A percentile compares a stretch with the other conserved stretches of the same genome.
phyloP scores from a whole-genome alignment of 352 stramenopile species.

The Pythium aristosporum region DNA sequence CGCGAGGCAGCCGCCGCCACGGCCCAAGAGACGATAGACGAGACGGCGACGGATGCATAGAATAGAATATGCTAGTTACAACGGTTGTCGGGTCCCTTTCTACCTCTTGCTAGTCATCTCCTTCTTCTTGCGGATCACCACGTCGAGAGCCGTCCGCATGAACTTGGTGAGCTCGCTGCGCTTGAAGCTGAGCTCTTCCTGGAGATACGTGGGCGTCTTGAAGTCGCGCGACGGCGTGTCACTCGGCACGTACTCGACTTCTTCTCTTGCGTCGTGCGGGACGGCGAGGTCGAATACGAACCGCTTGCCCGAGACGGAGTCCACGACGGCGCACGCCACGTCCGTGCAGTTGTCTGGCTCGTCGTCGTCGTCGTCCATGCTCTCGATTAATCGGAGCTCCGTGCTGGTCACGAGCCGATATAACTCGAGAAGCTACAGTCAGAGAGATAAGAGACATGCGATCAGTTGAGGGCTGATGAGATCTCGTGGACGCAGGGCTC shows the following conservation, averaged over 20 bases:
- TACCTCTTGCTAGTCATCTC: slow-evolving; percentile 21
- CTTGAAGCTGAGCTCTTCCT: slow-evolving; percentile 84
- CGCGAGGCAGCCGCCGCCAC: slow-evolving; percentile 24
- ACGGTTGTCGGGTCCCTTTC: not conserved
- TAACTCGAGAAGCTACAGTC: slow-evolving; percentile 61
- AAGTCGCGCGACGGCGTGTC: slow-evolving; percentile 52
- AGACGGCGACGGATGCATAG: slow-evolving; percentile 2
- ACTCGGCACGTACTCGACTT: slow-evolving; percentile 81
- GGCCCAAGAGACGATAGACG: not conserved
- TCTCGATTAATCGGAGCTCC: slow-evolving; percentile 73
- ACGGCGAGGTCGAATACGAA: slow-evolving; percentile 82
- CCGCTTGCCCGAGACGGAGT: slow-evolving; percentile 61
- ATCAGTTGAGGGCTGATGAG: not conserved
- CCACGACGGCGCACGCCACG: slow-evolving; percentile 61
- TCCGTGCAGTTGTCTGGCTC: slow-evolving; percentile 56
- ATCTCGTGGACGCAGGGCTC: not conserved
- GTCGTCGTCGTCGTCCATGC: slow-evolving; percentile 44
- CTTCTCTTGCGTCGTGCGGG: slow-evolving; percentile 50
- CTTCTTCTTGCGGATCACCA: slow-evolving; percentile 79
- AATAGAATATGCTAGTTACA: slow-evolving; percentile 15
- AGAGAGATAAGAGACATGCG: not conserved
- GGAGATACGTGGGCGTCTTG: slow-evolving; percentile 71
- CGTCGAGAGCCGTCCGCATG: slow-evolving; percentile 77
- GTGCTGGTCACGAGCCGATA: slow-evolving; percentile 79
- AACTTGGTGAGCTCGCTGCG: slow-evolving; percentile 82